Evolutionary conservation across 2,329 filamentous ascomycete species (phyloP).

Genomic region (Paracorniculantispora psalliotae): DNA sequence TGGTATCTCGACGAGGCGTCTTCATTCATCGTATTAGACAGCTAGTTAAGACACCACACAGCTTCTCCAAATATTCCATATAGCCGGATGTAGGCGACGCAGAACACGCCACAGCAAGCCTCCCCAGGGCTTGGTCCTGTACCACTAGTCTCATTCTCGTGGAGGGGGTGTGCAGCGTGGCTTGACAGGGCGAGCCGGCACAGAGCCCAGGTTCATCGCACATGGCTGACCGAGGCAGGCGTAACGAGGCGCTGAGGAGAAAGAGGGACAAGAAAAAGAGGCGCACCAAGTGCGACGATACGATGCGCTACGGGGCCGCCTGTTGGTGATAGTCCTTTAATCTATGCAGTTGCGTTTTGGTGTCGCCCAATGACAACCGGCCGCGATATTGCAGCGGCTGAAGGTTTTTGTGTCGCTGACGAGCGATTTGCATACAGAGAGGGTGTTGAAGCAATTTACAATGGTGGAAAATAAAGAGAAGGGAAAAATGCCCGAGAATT

Average conservation of each 20-base stretch:
- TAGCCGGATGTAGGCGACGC: neutral
- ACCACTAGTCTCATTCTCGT: neutral
- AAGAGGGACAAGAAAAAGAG: neutral
- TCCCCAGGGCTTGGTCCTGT: neutral
- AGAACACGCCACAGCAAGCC: neutral
- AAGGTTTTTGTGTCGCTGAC: neutral
- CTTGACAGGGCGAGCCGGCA: neutral
- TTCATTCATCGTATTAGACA: too few species aligned
- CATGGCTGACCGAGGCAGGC: conserved; percentile 2
- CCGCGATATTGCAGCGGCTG: neutral
- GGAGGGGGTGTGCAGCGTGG: neutral
- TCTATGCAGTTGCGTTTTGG: neutral
- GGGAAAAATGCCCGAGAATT: neutral
- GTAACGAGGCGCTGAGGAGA: neutral
- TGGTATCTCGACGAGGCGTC: too few species aligned
- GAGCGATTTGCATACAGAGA: neutral
- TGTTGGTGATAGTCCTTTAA: neutral
- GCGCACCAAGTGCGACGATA: conserved; percentile 1
- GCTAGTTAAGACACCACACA: neutral
- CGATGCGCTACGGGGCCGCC: neutral
- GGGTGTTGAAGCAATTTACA: neutral
- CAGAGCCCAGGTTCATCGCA: neutral
- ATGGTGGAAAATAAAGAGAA: neutral
- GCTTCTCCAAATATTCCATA: neutral
- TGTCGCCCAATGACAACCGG: neutral